Evolutionary conservation across 345 rosid species (phyloP), one percentile per base, ranked within the genome.

Genomic region (Dipteronia dyeriana): DNA sequence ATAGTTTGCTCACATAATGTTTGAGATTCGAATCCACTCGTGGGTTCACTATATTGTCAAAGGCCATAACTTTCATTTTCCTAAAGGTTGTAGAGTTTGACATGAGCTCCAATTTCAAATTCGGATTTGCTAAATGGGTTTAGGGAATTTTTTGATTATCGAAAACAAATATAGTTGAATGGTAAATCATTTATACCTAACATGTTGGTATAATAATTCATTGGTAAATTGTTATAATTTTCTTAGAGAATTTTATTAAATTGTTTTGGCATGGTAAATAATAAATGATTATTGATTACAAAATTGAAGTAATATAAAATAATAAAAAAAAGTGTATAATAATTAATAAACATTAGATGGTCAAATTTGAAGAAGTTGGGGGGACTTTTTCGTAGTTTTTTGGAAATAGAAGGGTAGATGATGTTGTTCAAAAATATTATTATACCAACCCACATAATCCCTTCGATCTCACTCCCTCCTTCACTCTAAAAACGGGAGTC

Each of bases 331-430:
- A 31, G 0, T 31, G 34, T 60, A 3, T 17, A 5, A n/a, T n/a
- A n/a, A n/a, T n/a, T 14, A 7, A 4, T 7, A n/a, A 22, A 74
- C 11, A 9, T 16, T 38, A 31, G 65, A 43, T 10, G 47, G 38
- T 1, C 20, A 22, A 23, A 10, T 10, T 14, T 12, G n/a, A 31
- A 34, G 41, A 9, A 8, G 26, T 9, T 1, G n/a, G 63, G 14
- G 61, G 47, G 81, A 79, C 70, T 17, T 49, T 65, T 1, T 66
- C 51, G 84, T 82, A 80, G 65, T 80, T 82, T 82, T 43, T 0
- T 16, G 2, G 71, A 53, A 82, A 25, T 2, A 12, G 10, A 66
- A 59, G 84, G 86, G 64, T 66, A 81, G 13, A 4, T 22, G 26
- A 43, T 10, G 51, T 70, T 22, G 4, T 19, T 41, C 39, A 59